These are phyloP conservation scores for Ascobolus immersus DNA, from an alignment of 495 filamentous ascomycete species.

Conservation along the genomic window DNA sequence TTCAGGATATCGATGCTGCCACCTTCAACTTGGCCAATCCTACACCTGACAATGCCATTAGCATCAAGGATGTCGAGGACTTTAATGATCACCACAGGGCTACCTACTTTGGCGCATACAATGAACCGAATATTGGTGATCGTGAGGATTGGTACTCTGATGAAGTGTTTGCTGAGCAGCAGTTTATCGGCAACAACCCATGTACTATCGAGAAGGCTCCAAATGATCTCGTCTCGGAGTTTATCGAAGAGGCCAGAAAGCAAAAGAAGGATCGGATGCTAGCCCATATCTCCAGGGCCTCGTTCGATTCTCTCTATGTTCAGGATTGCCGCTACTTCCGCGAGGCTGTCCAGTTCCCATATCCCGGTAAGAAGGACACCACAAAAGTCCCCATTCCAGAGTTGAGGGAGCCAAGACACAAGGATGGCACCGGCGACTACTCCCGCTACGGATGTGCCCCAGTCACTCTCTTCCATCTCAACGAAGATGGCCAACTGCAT, in stretches of 20 bases:
- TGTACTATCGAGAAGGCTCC: constrained; percentile 21
- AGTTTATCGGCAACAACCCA: constrained; percentile 24
- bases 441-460: constrained; percentile 10
- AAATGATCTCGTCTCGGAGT: constrained; percentile 15
- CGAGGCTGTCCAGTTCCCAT: constrained; percentile 12
- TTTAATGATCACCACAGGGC: too few relatives aligned
- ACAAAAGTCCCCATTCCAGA: constrained; percentile 7
- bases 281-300: constrained; percentile 5
- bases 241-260: constrained; percentile 16
- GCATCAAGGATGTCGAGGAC: background rate
- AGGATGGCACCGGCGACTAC: constrained; percentile 3
- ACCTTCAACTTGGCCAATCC: background rate
- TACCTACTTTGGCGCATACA: too few relatives aligned
- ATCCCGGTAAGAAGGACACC: constrained; percentile 3
- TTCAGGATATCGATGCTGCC: background rate
- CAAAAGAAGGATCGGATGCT: constrained; percentile 11
- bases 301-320: constrained; percentile 16
- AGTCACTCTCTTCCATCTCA: constrained; percentile 23
- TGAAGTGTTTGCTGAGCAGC: constrained; percentile 25
- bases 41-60: background rate
- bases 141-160: constrained; percentile 24
- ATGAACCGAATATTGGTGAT: too few relatives aligned
- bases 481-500: constrained; percentile 21
- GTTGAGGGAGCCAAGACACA: constrained; percentile 3
- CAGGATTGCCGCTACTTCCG: constrained; percentile 27